phyloP scores from a whole-genome alignment of 2,329 filamentous ascomycete species.

The Aspergillus proliferans region DNA sequence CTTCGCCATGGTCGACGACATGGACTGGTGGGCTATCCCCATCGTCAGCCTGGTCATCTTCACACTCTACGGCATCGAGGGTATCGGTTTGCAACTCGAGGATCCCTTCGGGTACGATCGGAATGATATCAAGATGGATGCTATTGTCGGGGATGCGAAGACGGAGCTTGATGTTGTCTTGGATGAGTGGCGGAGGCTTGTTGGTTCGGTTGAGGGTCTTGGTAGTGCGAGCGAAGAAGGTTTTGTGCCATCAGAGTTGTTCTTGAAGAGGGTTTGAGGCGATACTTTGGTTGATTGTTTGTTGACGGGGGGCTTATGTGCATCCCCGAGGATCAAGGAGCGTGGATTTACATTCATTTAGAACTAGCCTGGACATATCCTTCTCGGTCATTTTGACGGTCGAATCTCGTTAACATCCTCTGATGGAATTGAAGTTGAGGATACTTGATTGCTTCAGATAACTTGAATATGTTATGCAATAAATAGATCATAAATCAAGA shows the following conservation, averaged over 20 bases:
- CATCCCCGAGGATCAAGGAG: too few species aligned
- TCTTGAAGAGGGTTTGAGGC: neutral
- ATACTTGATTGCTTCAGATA: too few species aligned
- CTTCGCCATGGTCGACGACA: slow-evolving; percentile 58
- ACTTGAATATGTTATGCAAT: too few species aligned
- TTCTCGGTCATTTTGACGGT: too few species aligned
- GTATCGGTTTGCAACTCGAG: slow-evolving; percentile 58
- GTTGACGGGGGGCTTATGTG: too few species aligned
- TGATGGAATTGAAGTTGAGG: too few species aligned
- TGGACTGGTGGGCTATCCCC: slow-evolving; percentile 57
- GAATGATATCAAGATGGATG: slow-evolving; percentile 64
- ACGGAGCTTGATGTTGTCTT: slow-evolving; percentile 54
- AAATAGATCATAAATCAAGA: too few species aligned
- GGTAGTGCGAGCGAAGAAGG: neutral
- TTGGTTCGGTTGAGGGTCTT: neutral
- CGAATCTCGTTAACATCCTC: too few species aligned
- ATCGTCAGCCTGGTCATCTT: slow-evolving; percentile 57
- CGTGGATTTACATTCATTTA: too few species aligned
- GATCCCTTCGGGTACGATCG: slow-evolving; percentile 61
- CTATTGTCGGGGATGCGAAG: slow-evolving; percentile 55
- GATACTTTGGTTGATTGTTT: too few species aligned
- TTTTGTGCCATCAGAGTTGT: neutral
- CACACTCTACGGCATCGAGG: slow-evolving; percentile 59
- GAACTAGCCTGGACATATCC: too few species aligned
- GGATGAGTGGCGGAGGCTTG: slow-evolving; percentile 49